Evolutionary conservation across 1,284 basidiomycete species (phyloP).

Genomic region (Sporisorium iseilematis-ciliati): DNA sequence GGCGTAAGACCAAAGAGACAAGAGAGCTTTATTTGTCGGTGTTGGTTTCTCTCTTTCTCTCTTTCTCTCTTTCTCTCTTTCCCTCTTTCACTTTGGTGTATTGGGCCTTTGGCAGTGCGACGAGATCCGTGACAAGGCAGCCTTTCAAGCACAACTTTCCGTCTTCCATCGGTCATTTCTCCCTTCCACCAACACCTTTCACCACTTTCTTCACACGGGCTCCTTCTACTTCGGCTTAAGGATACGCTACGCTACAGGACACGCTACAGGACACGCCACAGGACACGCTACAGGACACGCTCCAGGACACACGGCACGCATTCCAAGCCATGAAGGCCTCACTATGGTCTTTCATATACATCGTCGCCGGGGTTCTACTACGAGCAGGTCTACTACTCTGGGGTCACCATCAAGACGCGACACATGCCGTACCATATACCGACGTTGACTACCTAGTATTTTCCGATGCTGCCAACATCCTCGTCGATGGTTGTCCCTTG

Average conservation of each 20-base stretch:
- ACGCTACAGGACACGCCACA: no score
- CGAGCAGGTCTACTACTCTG: constrained; percentile 82
- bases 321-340: constrained; percentile 30
- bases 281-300: no score
- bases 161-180: neutral
- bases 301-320: no score
- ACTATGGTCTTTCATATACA: constrained; percentile 38
- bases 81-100: neutral
- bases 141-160: no score
- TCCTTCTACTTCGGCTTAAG: no score
- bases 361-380: constrained; percentile 74
- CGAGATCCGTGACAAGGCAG: no score
- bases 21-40: constrained; percentile 2
- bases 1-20: neutral
- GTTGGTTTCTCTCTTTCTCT: neutral
- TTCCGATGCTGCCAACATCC: constrained; percentile 80
- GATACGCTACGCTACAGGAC: no score
- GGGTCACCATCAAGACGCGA: constrained; percentile 87
- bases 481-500: constrained; percentile 58
- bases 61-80: neutral
- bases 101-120: neutral
- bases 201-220: neutral
- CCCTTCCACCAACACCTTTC: neutral
- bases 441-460: constrained; percentile 98
- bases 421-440: constrained; percentile 89